A percentile compares a stretch with the other conserved stretches of the same genome.
phyloP scores from a whole-genome alignment of 2,329 filamentous ascomycete species.

The Escovopsis sp. region DNA sequence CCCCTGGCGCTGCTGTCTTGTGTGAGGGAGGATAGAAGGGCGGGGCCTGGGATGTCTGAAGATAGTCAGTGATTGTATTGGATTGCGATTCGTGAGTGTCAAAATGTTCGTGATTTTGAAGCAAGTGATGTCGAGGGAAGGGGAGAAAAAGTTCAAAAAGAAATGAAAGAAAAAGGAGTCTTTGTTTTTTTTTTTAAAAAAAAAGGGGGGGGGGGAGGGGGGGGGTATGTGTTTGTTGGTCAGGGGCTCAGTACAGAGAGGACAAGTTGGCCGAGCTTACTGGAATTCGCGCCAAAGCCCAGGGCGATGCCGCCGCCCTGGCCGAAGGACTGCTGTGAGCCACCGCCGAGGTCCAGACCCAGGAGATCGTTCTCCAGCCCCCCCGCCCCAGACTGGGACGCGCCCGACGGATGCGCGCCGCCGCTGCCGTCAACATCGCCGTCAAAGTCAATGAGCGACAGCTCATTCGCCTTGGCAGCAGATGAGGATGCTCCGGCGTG shows the following conservation, averaged over 20 bases:
- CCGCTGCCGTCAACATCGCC: conserved; percentile 42
- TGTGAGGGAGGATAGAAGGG: conserved; percentile 48
- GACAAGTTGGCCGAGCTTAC: conserved; percentile 31
- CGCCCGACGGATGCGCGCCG: conserved; percentile 24
- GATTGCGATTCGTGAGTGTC: conserved; percentile 8
- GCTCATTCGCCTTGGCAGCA: conserved; percentile 56
- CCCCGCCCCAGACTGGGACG: conserved; percentile 34
- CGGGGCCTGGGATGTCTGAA: conserved; percentile 52
- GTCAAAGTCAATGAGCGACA: conserved; percentile 89
- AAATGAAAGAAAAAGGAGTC: background rate
- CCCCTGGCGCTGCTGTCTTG: conserved; percentile 42
- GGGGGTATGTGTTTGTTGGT: no score
- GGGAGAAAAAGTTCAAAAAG: no score
- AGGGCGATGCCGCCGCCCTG: conserved; percentile 72
- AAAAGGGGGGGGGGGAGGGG: no score
- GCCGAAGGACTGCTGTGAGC: conserved; percentile 43
- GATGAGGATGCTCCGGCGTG: no score
- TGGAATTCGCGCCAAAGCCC: conserved; percentile 56
- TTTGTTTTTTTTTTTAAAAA: background rate
- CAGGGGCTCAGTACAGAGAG: background rate
- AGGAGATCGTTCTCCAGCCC: conserved; percentile 82
- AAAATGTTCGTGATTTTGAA: no score
- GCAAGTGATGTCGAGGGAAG: no score
- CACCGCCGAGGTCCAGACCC: conserved; percentile 65
- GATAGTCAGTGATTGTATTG: no score